A percentile compares a stretch with the other conserved stretches of the same genome.
phyloP scores from a whole-genome alignment of 805 yeast genomes.

The Candida dendrica region DNA sequence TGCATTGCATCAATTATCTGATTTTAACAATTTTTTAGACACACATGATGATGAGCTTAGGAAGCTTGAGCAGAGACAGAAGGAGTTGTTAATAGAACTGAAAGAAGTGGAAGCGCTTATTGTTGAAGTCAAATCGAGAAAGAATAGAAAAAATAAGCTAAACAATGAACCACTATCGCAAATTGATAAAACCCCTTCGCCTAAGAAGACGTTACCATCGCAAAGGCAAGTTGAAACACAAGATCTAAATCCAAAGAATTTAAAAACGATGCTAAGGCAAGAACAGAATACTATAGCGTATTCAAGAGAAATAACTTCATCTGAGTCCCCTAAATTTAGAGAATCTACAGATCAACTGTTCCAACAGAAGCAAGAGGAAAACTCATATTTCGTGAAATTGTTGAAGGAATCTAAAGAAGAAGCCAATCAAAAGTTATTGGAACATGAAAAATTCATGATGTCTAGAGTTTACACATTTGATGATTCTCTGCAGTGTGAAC shows the following conservation, averaged over 20 bases:
- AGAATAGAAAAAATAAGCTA: background rate
- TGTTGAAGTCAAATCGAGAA: constrained; percentile 1
- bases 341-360: too few relatives aligned
- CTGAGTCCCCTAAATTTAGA: background rate
- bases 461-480: constrained; percentile 35
- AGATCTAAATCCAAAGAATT: background rate
- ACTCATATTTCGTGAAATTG: constrained; percentile 25
- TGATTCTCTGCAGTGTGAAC: constrained; percentile 17
- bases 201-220: background rate
- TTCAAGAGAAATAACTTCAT: background rate
- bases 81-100: constrained; percentile 14
- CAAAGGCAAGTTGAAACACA: constrained; percentile 3
- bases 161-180: constrained; percentile 1
- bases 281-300: background rate
- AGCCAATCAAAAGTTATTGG: constrained; percentile 14
- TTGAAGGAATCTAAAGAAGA: constrained; percentile 21
- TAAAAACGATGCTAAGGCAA: background rate
- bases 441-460: constrained; percentile 21
- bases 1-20: too few relatives aligned
- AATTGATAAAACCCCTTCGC: constrained; percentile 1
- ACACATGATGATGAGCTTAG: background rate
- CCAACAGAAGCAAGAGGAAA: constrained; percentile 3
- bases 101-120: constrained; percentile 6
- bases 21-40: constrained; percentile 1
- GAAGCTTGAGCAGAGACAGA: background rate